Percentiles rank a stretch among this genome's conserved stretches.
Evolutionary conservation across 768 basidiomycete species (phyloP).

Genomic region (Pisolithus tinctorius): DNA sequence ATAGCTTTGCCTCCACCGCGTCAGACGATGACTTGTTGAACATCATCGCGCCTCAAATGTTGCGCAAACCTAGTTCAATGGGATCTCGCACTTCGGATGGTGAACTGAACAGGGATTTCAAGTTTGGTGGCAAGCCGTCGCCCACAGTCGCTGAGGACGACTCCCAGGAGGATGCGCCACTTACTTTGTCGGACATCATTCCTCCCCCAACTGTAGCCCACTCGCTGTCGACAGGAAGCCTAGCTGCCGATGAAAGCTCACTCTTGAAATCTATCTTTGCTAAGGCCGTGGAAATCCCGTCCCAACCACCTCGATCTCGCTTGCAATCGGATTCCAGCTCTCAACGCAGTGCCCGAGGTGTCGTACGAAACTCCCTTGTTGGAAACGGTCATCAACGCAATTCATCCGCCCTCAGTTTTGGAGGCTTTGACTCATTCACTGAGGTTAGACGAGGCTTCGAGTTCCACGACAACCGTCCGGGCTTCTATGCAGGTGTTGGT

Average conservation of each 20-base stretch:
- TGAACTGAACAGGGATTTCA: constrained; percentile 64
- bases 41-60: constrained; percentile 8
- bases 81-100: constrained; percentile 52
- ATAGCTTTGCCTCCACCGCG: constrained; percentile 22
- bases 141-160: constrained; percentile 4
- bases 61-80: constrained; percentile 26
- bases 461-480: constrained; percentile 53
- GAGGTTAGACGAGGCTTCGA: constrained; percentile 78
- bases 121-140: constrained; percentile 53
- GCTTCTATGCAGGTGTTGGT: constrained; percentile 55
- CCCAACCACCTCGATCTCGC: constrained; percentile 27
- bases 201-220: constrained; percentile 52
- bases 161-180: constrained; percentile 22
- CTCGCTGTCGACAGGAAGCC: constrained; percentile 40
- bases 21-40: constrained; percentile 29
- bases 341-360: constrained; percentile 24
- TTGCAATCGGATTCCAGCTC: constrained; percentile 40
- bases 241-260: constrained; percentile 43
- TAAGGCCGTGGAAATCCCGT: constrained; percentile 35
- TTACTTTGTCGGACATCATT: constrained; percentile 72
- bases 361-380: constrained; percentile 9
- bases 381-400: constrained; percentile 27
- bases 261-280: constrained; percentile 51
- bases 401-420: constrained; percentile 56
- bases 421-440: constrained; percentile 67